Evolutionary conservation across 768 basidiomycete genomes (phyloP).

Genomic region (Naganishia vaughanmartiniae): DNA sequence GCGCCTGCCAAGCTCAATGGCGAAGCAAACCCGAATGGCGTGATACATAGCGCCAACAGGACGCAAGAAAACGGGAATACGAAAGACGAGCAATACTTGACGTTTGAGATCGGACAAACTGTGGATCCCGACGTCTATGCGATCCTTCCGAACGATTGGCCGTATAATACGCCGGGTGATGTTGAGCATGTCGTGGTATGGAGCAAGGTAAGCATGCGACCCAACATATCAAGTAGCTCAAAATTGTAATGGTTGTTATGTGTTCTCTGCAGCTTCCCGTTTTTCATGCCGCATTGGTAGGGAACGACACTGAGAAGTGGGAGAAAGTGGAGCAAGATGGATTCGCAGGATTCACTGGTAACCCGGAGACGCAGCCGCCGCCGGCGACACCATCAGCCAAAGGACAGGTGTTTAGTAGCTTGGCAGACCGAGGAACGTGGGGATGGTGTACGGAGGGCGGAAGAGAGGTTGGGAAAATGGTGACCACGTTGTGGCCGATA

Average conservation of each 20-base stretch:
- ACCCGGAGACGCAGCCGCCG: slow-evolving; percentile 7
- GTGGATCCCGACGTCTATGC: slow-evolving; percentile 42
- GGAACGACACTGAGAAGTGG: slow-evolving; percentile 42
- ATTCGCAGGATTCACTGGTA: slow-evolving; percentile 48
- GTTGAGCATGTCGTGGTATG: slow-evolving; percentile 48
- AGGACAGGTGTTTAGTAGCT: neutral
- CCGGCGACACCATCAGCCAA: neutral
- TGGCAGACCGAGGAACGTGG: slow-evolving; percentile 22
- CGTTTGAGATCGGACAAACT: slow-evolving; percentile 22
- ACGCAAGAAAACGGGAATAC: neutral
- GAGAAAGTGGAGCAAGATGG: slow-evolving; percentile 43
- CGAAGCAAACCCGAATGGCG: neutral
- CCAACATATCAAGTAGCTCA: neutral
- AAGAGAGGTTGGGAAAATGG: slow-evolving; percentile 46
- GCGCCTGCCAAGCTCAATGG: neutral
- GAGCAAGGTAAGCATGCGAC: slow-evolving; percentile 41
- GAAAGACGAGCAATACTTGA: neutral
- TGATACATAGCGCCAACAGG: neutral
- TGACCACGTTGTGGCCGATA: slow-evolving; percentile 44
- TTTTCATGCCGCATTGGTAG: slow-evolving; percentile 46
- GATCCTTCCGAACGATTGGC: slow-evolving; percentile 50
- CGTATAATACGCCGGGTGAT: slow-evolving; percentile 47
- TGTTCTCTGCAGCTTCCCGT: slow-evolving; percentile 41
- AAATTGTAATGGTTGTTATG: neutral
- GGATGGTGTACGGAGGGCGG: slow-evolving; percentile 43